Conservation (phyloP, 306 rosid species). For the Inga laurina region DNA sequence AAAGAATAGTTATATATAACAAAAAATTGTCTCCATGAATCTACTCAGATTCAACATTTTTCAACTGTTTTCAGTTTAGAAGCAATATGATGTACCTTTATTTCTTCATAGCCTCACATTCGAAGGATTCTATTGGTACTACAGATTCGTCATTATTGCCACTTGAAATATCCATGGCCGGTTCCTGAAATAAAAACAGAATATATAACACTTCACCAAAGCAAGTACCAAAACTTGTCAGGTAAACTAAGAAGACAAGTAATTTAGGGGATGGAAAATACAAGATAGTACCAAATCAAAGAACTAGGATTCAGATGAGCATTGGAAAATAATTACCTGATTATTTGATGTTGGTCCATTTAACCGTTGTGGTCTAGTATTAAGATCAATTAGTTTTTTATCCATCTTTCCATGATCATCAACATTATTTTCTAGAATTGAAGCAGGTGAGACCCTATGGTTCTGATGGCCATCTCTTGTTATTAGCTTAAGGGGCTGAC, state of each 20-base stretch:
- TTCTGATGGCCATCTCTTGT: constrained; percentile 35
- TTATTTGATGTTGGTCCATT: constrained; percentile 43
- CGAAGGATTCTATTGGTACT: constrained; percentile 38
- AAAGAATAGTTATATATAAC: not conserved
- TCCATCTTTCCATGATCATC: constrained; percentile 40
- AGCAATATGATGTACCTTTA: constrained; percentile 18
- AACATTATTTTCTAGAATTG: constrained; percentile 35
- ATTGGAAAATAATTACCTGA: constrained; percentile 37
- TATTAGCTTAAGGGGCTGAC: constrained; percentile 30
- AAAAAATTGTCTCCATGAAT: too few species aligned
- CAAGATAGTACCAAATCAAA: not conserved
- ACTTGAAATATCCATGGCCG: constrained; percentile 32
- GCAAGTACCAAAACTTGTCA: constrained; percentile 7
- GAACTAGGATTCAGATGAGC: not conserved
- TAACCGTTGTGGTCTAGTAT: constrained; percentile 48
- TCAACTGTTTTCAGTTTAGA: not conserved
- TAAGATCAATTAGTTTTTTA: constrained; percentile 51
- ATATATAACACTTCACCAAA: constrained; percentile 1
- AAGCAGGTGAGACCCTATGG: constrained; percentile 36
- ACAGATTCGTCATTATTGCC: constrained; percentile 45
- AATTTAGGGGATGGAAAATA: not conserved
- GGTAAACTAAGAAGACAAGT: not conserved
- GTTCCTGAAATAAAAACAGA: constrained; percentile 29
- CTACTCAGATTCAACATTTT: not conserved
- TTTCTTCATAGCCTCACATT: constrained; percentile 37